Evolutionary conservation across 306 rosid genomes (phyloP), one percentile per base, ranked within the genome.

Genomic region (Nissolia schottii): DNA sequence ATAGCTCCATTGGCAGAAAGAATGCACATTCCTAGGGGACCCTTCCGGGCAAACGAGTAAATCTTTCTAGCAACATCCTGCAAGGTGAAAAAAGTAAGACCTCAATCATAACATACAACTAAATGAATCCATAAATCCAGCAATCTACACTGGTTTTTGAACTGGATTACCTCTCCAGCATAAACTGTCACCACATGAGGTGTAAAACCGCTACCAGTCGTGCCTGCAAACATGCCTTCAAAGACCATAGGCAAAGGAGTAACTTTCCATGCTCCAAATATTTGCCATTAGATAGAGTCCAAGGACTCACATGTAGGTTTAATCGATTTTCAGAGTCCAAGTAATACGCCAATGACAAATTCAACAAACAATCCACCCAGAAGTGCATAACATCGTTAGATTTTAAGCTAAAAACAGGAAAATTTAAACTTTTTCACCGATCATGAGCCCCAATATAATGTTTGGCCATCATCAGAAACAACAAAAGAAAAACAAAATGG

Each of bases 21-120:
- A 85, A 90, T 75, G 62, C 91, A 90, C 64, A 88, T 28, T 67
- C 89, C 93, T 68, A 91, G 77, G 19, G 83, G 84, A 70, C 91
- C 88, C 83, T 85, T 85, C 68, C 86, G 95, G 4, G 85, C 84
- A 22, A 93, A 79, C 19, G 88, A 82, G 57, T 86, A 16, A 60
- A 93, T 85, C 79, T 87, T 93, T 43, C 86, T 89, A 14, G 87
- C 93, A 54, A 93, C 90, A 73, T 90, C 96, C 98, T 93, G 86
- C 83, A 83, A 70, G 25, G 61, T 22, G 15, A 60, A 7, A 58
- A 73, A 74, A 34, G 3, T 56, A 65, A 69, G 50, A 29, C 69
- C 75, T 24, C 31, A 45, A 45, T 45, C n/a, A 49, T 20, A 49
- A 19, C 6, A 45, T 3, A n/a, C 51, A n/a, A 13, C 25, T 7